Conservation (phyloP, 306 rosid species). For the Rosa multiflora region DNA sequence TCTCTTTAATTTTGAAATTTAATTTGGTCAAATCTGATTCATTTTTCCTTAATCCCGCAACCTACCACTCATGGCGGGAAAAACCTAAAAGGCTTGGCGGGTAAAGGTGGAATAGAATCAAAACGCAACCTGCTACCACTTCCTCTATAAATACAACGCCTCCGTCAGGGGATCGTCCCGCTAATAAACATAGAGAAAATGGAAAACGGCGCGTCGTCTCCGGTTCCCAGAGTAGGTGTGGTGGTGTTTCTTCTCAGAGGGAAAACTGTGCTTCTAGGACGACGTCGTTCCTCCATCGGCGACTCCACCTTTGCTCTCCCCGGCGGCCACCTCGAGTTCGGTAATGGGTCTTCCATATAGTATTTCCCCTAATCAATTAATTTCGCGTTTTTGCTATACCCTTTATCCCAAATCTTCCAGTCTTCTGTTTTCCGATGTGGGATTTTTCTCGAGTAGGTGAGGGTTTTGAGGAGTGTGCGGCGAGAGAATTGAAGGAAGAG, state of each 20-base stretch:
- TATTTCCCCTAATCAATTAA: too few relatives aligned
- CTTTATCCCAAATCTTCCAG: background rate
- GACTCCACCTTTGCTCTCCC: slow-evolving; percentile 32
- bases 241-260: slow-evolving; percentile 46
- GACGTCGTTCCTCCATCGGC: slow-evolving; percentile 29
- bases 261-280: slow-evolving; percentile 25
- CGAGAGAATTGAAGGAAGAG: slow-evolving; percentile 72
- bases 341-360: background rate
- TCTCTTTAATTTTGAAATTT: too few relatives aligned
- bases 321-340: slow-evolving; percentile 40
- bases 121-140: background rate
- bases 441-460: slow-evolving; percentile 38
- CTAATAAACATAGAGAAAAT: background rate
- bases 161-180: background rate
- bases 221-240: slow-evolving; percentile 54
- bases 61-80: too few relatives aligned
- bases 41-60: too few relatives aligned
- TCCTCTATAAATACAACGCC: background rate
- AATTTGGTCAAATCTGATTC: too few relatives aligned
- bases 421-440: background rate
- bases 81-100: background rate
- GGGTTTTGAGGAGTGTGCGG: slow-evolving; percentile 70
- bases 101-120: background rate
- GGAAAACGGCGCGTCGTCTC: slow-evolving; percentile 18
- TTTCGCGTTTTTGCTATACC: background rate